These are phyloP conservation scores for Penicillium flavigenum DNA, from an alignment of 495 filamentous ascomycete genomes.

Conservation along the genomic window DNA sequence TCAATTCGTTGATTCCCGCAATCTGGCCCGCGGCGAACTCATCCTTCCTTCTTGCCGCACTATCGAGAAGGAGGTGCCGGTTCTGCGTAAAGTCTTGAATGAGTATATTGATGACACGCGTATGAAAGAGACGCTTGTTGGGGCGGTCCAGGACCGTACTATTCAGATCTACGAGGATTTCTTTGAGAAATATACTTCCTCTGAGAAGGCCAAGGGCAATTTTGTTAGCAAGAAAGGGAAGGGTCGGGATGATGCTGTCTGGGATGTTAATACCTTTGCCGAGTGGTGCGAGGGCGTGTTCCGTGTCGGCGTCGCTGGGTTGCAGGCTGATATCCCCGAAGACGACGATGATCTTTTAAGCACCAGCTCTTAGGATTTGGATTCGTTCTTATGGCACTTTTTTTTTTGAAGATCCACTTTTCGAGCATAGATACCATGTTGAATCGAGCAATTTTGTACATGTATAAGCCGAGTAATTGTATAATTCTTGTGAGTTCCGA, in stretches of 20 bases:
- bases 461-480: background rate
- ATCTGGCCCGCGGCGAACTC: constrained; percentile 38
- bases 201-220: constrained; percentile 45
- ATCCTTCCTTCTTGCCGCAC: constrained; percentile 43
- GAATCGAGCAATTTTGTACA: constrained; percentile 20
- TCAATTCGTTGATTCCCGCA: constrained; percentile 43
- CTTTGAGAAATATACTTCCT: constrained; percentile 51
- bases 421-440: constrained; percentile 30
- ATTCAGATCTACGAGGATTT: constrained; percentile 61
- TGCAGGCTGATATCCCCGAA: constrained; percentile 35
- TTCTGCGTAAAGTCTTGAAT: constrained; percentile 51
- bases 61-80: constrained; percentile 55
- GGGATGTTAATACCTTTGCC: constrained; percentile 62
- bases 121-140: constrained; percentile 62
- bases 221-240: constrained; percentile 58
- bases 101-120: constrained; percentile 60
- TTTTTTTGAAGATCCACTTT: constrained; percentile 7
- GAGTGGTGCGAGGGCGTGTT: constrained; percentile 61
- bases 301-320: constrained; percentile 47
- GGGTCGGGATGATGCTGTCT: constrained; percentile 59
- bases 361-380: constrained; percentile 19
- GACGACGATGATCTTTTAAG: constrained; percentile 35
- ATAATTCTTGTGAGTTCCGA: background rate
- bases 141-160: constrained; percentile 59
- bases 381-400: constrained; percentile 1